phyloP scores from a whole-genome alignment of 495 filamentous ascomycete genomes.

The Bacidia gigantensis region DNA sequence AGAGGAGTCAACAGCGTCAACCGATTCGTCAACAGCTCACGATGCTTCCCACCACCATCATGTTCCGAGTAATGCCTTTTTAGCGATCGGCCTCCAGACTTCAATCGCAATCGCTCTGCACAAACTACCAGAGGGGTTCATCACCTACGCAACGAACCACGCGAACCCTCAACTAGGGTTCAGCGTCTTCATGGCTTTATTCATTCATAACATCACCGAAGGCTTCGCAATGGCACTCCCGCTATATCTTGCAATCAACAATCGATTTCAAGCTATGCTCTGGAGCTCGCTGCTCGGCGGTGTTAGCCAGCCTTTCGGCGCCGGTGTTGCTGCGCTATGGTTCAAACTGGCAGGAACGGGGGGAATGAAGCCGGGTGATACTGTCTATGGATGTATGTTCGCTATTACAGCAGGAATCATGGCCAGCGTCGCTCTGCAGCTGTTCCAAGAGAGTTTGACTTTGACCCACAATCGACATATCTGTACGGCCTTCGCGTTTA shows the following conservation, averaged over 20 bases:
- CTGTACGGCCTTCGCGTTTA: constrained; percentile 73
- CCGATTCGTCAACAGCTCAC: constrained; percentile 20
- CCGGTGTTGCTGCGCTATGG: constrained; percentile 71
- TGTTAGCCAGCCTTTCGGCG: constrained; percentile 73
- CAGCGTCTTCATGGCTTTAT: constrained; percentile 85
- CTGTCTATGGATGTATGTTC: constrained; percentile 81
- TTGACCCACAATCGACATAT: constrained; percentile 67
- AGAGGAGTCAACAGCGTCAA: neutral
- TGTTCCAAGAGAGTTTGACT: constrained; percentile 74
- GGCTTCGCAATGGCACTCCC: constrained; percentile 90
- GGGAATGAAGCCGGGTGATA: constrained; percentile 27
- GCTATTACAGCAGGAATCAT: constrained; percentile 86
- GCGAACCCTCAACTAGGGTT: constrained; percentile 77
- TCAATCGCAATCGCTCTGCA: constrained; percentile 88
- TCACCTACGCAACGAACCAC: constrained; percentile 96
- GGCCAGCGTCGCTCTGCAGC: constrained; percentile 77
- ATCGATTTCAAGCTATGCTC: constrained; percentile 62
- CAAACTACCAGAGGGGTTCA: constrained; percentile 96
- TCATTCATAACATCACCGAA: constrained; percentile 96
- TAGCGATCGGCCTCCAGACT: constrained; percentile 86
- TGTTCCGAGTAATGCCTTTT: constrained; percentile 86
- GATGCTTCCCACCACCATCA: constrained; percentile 66
- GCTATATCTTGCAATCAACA: constrained; percentile 72
- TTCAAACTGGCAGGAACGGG: constrained; percentile 41
- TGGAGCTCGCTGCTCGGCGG: constrained; percentile 78